Base-by-base conservation (phyloP, 2,329 filamentous ascomycete species). In the Fusarium sp. region DNA sequence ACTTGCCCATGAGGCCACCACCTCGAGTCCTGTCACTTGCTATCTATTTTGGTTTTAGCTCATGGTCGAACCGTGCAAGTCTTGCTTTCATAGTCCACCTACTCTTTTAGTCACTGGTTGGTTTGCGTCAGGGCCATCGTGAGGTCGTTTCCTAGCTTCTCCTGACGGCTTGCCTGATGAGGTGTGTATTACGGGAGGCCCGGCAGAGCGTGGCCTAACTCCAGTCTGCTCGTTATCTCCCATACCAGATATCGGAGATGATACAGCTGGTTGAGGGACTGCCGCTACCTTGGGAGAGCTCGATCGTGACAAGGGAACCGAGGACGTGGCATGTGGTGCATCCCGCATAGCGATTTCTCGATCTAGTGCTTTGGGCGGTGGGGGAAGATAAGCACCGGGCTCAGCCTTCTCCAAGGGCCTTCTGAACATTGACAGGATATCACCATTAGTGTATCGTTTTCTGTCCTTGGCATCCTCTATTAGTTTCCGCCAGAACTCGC, bases 401-500 rank as follows among this genome's bases (percentile, higher is more conserved):
- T 72, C 75, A 19, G 80, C 74, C 65, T 75, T 78, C 51, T 77
- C 75, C 2, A 83, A 78, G 2, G 83, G 81, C 53, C 74, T 82
- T 28, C 80, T 78, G 28, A 88, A 81, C 76, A 86, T 77, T 19
- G 77, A 75, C 50, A 87, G 53, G 46, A 88, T 79, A 57, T 88
- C 81, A 7, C 86, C 94, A 40, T 87, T 85, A 0, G 92, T 97
- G 77, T 96, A 97, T 11, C 90, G 83, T 64, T 91, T 86, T 74
- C 96, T 88, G 20, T 80, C 77, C 72, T 89, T 89, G 7, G 96
- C 91, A 79, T 99, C 92, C 32, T 91, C 86, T 52, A 99, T 93
- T 42, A 99, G 85, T 67, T 90, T 90, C 65, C 86, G 89, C 96
- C 96, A 99, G 79, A 93, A 97, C 74, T 96, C 88, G 62, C 96